Conservation (phyloP, 371 early-diverging fungal genomes). For the Coemansia sp. region DNA sequence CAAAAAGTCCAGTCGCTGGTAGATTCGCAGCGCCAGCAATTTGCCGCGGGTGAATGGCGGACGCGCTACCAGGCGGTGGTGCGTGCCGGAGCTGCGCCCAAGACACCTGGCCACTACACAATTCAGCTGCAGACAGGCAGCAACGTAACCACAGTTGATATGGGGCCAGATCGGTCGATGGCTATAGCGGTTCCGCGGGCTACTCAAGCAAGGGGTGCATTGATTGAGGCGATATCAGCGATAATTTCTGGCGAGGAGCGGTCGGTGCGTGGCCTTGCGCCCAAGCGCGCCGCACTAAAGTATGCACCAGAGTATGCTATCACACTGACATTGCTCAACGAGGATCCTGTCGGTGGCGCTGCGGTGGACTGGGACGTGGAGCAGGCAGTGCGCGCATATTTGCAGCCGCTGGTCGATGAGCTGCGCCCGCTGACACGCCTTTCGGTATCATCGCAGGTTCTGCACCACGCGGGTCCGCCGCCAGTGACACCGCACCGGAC, state of each 20-base stretch:
- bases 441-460: constrained; percentile 40
- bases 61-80: constrained; percentile 13
- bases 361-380: constrained; percentile 48
- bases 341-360: constrained; percentile 28
- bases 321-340: constrained; percentile 46
- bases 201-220: background rate
- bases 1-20: constrained; percentile 2
- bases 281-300: constrained; percentile 19
- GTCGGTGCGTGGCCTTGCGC: constrained; percentile 1
- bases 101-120: constrained; percentile 35
- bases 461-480: constrained; percentile 38
- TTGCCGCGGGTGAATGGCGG: constrained; percentile 12
- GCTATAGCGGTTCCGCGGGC: constrained; percentile 4
- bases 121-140: constrained; percentile 7
- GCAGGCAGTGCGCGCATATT: constrained; percentile 13
- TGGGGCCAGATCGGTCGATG: constrained; percentile 8
- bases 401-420: constrained; percentile 34
- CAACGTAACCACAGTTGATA: background rate
- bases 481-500: constrained; percentile 15
- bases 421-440: constrained; percentile 33
- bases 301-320: constrained; percentile 43
- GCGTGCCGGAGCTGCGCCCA: constrained; percentile 10
- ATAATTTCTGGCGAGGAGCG: constrained; percentile 29
- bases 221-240: constrained; percentile 11
- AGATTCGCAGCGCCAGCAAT: constrained; percentile 8